Evolutionary conservation across 164 flowering plant species (phyloP), one percentile per base, ranked within the genome.

Genomic region (Protea cynaroides): DNA sequence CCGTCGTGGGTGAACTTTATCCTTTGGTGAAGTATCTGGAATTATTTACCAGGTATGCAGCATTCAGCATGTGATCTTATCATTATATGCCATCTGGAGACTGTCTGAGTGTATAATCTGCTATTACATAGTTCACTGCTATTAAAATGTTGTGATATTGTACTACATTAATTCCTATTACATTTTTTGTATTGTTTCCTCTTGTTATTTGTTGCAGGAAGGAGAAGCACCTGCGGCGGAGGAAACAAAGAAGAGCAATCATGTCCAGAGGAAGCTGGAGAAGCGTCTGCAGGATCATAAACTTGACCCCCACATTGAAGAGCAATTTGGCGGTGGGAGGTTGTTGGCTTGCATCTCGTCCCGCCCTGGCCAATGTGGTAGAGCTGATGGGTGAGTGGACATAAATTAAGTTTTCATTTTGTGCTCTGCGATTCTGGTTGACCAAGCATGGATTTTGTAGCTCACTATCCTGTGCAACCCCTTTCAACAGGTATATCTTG

Each of bases 311-410:
- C 66, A 69, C 25, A 63, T 62, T 8, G 72, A 69, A 55, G 62
- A 69, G 29, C 72, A 63, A 51, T 69, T 69, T 49, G 37, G 72
- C 22, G 21, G 61, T 46, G 72, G 66, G 36, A 53, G 71, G 63
- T 44, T 68, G 44, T 40, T 68, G 61, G 71, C 71, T 10, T 22
- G 52, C 65, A 68, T 68, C 22, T 61, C 71, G 18, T 63, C 72
- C 14, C 66, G 72, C 22, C 72, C 72, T 56, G 72, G 72, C 6
- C 72, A 69, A 37, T 69, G 72, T 63, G 66, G 66, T 25, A 11
- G 66, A 62, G 62, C 66, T 63, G 72, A 69, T 63, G 72, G 66
- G 71, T 68, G 15, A 68, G 61, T 65, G 25, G 69, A 47, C 24
- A 29, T 5, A 29, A 2, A 29, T 29, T 29, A 5, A 29, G 34